phyloP scores from a whole-genome alignment of 2,329 filamentous ascomycete genomes.

The Calonectria honghensis region DNA sequence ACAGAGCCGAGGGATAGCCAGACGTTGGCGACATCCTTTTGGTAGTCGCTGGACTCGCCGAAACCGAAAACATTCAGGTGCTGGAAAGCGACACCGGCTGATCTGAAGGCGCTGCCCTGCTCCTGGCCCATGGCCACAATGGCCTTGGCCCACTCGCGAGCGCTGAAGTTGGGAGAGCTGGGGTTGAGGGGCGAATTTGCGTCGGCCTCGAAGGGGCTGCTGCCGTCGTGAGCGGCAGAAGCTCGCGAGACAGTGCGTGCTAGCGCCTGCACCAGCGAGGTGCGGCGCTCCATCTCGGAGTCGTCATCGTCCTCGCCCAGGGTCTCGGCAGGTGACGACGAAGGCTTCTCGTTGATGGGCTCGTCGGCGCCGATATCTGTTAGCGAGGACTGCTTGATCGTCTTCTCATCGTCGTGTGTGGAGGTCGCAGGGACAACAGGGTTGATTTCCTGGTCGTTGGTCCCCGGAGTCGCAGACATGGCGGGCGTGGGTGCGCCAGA shows the following conservation, averaged over 20 bases:
- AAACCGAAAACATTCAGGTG: constrained; percentile 82
- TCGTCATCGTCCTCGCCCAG: constrained; percentile 56
- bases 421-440: constrained; percentile 37
- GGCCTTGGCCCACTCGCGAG: constrained; percentile 76
- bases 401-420: constrained; percentile 46
- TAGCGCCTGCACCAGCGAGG: constrained; percentile 72
- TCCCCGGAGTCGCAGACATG: constrained; percentile 51
- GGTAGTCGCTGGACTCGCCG: constrained; percentile 81
- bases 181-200: constrained; percentile 73
- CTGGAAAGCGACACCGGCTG: constrained; percentile 79
- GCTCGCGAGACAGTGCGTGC: constrained; percentile 73
- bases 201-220: constrained; percentile 71
- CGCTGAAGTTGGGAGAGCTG: constrained; percentile 71
- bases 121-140: constrained; percentile 71
- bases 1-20: constrained; percentile 70
- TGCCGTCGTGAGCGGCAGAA: constrained; percentile 60
- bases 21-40: constrained; percentile 79
- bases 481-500: constrained; percentile 39
- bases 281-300: constrained; percentile 69
- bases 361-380: constrained; percentile 60
- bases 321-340: constrained; percentile 54
- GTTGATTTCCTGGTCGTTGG: constrained; percentile 64
- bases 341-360: constrained; percentile 52
- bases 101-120: constrained; percentile 74
- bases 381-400: constrained; percentile 60